Percentiles rank a stretch among this genome's conserved stretches.
Evolutionary conservation across 352 stramenopile species (phyloP).

Genomic region (Globisporangium alternatum): DNA sequence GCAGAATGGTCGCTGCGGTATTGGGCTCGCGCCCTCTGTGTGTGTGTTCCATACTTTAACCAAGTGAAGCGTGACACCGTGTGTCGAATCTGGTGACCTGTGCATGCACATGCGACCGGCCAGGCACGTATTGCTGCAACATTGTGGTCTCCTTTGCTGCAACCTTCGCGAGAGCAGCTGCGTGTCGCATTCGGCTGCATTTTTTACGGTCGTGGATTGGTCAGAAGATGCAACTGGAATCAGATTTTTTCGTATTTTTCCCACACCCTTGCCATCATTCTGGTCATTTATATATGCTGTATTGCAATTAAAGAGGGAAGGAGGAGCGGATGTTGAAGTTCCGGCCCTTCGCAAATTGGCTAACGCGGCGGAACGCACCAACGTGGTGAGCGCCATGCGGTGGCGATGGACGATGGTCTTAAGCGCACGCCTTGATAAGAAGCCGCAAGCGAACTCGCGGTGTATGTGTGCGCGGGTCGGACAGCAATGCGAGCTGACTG

Average conservation of each 20-base stretch:
- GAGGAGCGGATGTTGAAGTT: constrained; percentile 9
- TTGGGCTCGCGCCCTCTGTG: no score
- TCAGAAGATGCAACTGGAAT: neutral
- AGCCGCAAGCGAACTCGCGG: no score
- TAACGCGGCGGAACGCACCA: neutral
- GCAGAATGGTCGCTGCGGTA: no score
- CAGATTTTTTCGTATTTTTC: neutral
- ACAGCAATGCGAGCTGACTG: no score
- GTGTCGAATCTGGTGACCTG: neutral
- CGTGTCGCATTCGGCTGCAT: constrained; percentile 1
- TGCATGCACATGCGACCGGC: neutral
- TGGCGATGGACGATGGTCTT: no score
- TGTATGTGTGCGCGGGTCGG: neutral
- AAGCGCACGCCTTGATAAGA: neutral
- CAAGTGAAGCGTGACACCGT: neutral
- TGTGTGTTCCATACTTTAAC: neutral
- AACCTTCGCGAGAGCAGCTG: neutral
- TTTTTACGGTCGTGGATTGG: neutral
- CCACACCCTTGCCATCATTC: neutral
- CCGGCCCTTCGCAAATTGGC: neutral
- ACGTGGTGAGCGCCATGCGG: neutral
- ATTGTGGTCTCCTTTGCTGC: neutral
- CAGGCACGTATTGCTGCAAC: neutral
- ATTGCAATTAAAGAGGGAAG: neutral
- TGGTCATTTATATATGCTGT: neutral